These are phyloP conservation scores for Wickerhamomyces mucosus DNA, from an alignment of 805 yeast genomes.

Conservation along the genomic window DNA sequence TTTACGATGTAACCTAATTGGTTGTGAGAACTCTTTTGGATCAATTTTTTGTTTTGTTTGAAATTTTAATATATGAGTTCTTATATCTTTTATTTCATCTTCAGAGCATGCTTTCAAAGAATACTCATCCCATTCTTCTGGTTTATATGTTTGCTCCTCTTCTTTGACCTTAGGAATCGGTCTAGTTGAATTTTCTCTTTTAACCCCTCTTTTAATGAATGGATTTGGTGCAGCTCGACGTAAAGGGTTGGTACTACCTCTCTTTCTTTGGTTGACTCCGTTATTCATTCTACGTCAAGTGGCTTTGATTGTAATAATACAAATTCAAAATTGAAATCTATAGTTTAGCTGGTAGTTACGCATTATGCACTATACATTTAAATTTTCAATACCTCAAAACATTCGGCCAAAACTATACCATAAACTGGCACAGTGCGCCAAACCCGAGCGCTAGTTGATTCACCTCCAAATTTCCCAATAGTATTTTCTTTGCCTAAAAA, in stretches of 20 bases:
- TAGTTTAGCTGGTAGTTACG: no score
- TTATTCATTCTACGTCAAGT: no score
- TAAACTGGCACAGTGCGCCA: no score
- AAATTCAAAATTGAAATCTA: no score
- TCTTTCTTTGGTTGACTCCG: constrained; percentile 1
- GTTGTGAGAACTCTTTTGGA: constrained; percentile 65
- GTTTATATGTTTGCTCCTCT: constrained; percentile 2
- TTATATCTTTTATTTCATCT: constrained; percentile 60
- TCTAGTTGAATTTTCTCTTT: constrained; percentile 4
- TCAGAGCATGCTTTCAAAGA: constrained; percentile 60
- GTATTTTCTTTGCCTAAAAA: no score
- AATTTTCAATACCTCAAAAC: no score
- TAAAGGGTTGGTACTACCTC: constrained; percentile 9
- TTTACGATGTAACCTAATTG: constrained; percentile 83
- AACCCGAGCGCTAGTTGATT: no score
- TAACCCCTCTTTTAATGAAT: constrained; percentile 7
- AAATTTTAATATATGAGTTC: constrained; percentile 76
- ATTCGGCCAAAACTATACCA: no score
- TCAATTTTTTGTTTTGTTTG: constrained; percentile 66
- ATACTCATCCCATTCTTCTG: constrained; percentile 26
- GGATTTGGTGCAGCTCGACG: constrained; percentile 14
- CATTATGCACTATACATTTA: no score
- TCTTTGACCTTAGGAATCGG: not conserved
- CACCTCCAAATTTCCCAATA: no score
- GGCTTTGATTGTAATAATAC: no score